A percentile compares a stretch with the other conserved stretches of the same genome.
phyloP scores from a whole-genome alignment of 1,284 basidiomycete species.

The Neotropicomus parvogracilis region DNA sequence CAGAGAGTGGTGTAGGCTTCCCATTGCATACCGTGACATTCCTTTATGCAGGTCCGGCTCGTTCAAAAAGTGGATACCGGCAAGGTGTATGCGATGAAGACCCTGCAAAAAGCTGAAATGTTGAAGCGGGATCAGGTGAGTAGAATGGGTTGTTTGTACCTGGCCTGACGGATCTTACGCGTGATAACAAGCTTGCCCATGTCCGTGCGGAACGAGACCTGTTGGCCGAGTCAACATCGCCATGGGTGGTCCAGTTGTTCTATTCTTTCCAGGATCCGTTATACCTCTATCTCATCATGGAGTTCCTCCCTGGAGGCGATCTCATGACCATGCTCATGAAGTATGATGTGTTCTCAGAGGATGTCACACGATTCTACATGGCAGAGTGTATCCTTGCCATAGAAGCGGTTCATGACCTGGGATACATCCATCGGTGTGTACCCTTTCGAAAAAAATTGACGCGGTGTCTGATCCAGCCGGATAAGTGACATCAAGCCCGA shows the following conservation, averaged over 20 bases:
- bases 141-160: conserved; percentile 1
- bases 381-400: conserved; percentile 98
- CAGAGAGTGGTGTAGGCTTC: not conserved
- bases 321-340: conserved; percentile 99
- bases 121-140: conserved; percentile 95
- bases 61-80: conserved; percentile 97
- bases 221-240: conserved; percentile 94
- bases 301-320: conserved; percentile 96
- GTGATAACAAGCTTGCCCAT: conserved; percentile 75
- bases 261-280: conserved; percentile 98
- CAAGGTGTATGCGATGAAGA: conserved; percentile 99
- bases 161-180: conserved; percentile 3
- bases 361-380: conserved; percentile 99
- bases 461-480: conserved; percentile 1
- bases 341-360: conserved; percentile 98
- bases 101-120: conserved; percentile 97
- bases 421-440: conserved; percentile 94
- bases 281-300: conserved; percentile 98
- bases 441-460: not conserved
- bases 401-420: conserved; percentile 96
- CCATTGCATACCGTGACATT: not conserved
- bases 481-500: conserved; percentile 96
- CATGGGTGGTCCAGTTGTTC: conserved; percentile 97
- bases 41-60: conserved; percentile 70
- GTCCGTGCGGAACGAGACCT: conserved; percentile 98